These are phyloP conservation scores for Volutella citrinella DNA, from an alignment of 2,329 filamentous ascomycete genomes.

Conservation along the genomic window DNA sequence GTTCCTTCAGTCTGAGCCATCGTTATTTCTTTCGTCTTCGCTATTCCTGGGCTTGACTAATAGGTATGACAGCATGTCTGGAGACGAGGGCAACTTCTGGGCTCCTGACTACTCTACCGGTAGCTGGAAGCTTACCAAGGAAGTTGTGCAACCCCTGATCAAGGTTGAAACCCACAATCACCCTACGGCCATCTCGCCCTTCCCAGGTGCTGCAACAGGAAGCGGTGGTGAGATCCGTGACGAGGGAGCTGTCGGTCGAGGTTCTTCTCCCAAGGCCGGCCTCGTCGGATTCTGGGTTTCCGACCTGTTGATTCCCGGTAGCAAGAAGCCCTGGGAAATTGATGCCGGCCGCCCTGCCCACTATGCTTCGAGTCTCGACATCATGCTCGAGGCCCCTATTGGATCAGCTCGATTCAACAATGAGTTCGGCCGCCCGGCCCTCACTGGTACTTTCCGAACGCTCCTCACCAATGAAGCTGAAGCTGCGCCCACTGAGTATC, in stretches of 20 bases:
- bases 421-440: slow-evolving; percentile 88
- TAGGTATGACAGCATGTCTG: too few relatives aligned
- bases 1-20: too few relatives aligned
- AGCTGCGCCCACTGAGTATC: slow-evolving; percentile 58
- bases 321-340: slow-evolving; percentile 82
- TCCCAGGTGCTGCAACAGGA: slow-evolving; percentile 88
- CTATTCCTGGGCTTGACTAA: too few relatives aligned
- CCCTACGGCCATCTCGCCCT: slow-evolving; percentile 91
- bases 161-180: slow-evolving; percentile 99
- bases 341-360: slow-evolving; percentile 88
- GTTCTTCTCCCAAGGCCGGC: slow-evolving; percentile 89
- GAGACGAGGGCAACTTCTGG: slow-evolving; percentile 59
- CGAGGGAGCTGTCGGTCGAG: slow-evolving; percentile 89
- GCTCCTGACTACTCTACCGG: slow-evolving; percentile 82
- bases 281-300: slow-evolving; percentile 93
- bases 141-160: slow-evolving; percentile 80
- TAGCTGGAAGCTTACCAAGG: slow-evolving; percentile 83
- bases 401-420: slow-evolving; percentile 97
- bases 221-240: slow-evolving; percentile 95
- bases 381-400: slow-evolving; percentile 96
- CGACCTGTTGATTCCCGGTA: slow-evolving; percentile 83
- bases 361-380: slow-evolving; percentile 90
- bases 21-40: too few relatives aligned
- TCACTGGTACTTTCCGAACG: slow-evolving; percentile 88
- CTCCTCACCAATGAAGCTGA: slow-evolving; percentile 62